Evolutionary conservation across 305 asterid species (phyloP).

Genomic region (Andrographis paniculata): DNA sequence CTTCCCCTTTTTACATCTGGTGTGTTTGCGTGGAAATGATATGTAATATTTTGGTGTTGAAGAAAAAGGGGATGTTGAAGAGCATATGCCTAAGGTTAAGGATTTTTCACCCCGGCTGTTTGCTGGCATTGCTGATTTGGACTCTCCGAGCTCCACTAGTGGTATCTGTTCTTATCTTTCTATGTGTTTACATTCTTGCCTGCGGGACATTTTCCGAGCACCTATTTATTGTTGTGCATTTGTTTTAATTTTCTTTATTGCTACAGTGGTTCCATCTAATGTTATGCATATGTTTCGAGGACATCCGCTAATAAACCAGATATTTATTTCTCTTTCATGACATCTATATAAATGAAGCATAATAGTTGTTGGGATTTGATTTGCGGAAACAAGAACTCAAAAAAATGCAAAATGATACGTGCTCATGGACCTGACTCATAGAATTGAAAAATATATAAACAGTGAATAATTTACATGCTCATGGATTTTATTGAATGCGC

Average conservation of each 20-base stretch:
- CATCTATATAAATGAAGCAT: no score
- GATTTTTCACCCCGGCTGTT: constrained; percentile 33
- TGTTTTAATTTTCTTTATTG: not conserved
- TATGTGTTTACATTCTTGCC: not conserved
- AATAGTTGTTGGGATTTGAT: no score
- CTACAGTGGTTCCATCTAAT: not conserved
- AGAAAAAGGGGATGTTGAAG: constrained; percentile 20
- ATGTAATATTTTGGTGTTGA: constrained; percentile 8
- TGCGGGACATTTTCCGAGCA: not conserved
- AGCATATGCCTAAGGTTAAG: constrained; percentile 18
- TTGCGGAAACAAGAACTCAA: no score
- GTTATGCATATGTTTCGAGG: not conserved
- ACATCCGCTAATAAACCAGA: no score
- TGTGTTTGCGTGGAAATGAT: constrained; percentile 10
- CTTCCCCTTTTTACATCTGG: not conserved
- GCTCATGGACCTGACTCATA: no score
- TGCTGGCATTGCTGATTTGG: constrained; percentile 35
- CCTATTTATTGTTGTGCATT: not conserved
- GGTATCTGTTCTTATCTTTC: constrained; percentile 27
- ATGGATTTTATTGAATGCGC: no score
- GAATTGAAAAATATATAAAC: no score
- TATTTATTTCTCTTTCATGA: no score
- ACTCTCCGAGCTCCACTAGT: constrained; percentile 34
- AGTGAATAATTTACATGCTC: no score
- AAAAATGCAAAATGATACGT: no score